These are phyloP conservation scores for Camellia granthamiana DNA, from an alignment of 148 eudicot species.

Conservation along the genomic window DNA sequence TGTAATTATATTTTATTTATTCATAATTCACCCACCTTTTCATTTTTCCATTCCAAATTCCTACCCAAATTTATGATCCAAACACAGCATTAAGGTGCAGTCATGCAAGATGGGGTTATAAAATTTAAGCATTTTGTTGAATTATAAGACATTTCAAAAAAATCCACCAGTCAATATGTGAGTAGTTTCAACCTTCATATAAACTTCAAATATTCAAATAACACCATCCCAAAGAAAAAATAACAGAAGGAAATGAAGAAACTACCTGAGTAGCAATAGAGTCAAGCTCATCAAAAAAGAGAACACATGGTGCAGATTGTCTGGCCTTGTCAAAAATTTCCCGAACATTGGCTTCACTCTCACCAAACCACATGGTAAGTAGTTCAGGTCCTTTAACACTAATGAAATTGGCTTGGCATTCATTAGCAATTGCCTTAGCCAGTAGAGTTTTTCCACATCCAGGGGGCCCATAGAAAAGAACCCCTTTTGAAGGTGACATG, in stretches of 20 bases:
- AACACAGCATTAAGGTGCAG: background rate
- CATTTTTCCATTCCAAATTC: too few relatives aligned
- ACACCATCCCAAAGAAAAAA: background rate
- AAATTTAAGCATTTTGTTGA: background rate
- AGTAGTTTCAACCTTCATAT: slow-evolving; percentile 6
- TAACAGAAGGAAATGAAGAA: background rate
- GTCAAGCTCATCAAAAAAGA: slow-evolving; percentile 58
- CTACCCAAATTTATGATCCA: too few relatives aligned
- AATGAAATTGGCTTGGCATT: slow-evolving; percentile 52
- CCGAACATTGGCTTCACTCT: slow-evolving; percentile 57
- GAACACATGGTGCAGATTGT: slow-evolving; percentile 50
- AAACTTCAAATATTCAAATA: background rate
- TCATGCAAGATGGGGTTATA: background rate
- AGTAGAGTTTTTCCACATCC: slow-evolving; percentile 48
- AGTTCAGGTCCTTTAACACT: slow-evolving; percentile 53
- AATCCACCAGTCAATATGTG: slow-evolving; percentile 11
- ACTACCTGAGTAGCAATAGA: slow-evolving; percentile 58
- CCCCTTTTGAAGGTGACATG: slow-evolving; percentile 51
- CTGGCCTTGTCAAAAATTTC: slow-evolving; percentile 61
- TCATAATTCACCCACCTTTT: too few relatives aligned
- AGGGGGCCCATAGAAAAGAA: slow-evolving; percentile 36
- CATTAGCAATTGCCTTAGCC: slow-evolving; percentile 57
- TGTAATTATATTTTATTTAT: too few relatives aligned
- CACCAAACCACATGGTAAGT: slow-evolving; percentile 65
- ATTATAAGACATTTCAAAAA: background rate